Evolutionary conservation across 352 stramenopile species (phyloP).

Genomic region (Elongisporangium prolatum): DNA sequence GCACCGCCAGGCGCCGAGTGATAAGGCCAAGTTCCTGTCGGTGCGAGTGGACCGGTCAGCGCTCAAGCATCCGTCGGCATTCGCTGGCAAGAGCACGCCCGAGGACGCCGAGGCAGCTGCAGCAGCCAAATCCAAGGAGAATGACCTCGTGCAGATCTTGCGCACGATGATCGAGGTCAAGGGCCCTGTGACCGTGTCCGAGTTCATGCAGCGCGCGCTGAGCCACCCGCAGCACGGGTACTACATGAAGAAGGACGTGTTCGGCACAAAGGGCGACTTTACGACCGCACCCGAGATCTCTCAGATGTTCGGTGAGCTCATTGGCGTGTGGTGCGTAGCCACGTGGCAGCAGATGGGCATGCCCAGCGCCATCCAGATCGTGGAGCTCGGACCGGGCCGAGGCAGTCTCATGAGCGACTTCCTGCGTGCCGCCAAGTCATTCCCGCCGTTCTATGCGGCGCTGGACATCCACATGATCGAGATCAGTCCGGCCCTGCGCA

Average conservation of each 20-base stretch:
- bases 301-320: slow-evolving; percentile 92
- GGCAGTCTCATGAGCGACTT: slow-evolving; percentile 95
- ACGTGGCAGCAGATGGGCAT: slow-evolving; percentile 88
- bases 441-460: slow-evolving; percentile 83
- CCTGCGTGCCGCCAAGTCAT: slow-evolving; percentile 82
- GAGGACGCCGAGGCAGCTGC: slow-evolving; percentile 16
- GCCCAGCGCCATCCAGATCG: slow-evolving; percentile 70
- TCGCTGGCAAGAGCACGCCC: slow-evolving; percentile 14
- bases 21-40: slow-evolving; percentile 51
- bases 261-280: slow-evolving; percentile 90
- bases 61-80: slow-evolving; percentile 49
- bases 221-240: slow-evolving; percentile 92
- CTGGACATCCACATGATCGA: slow-evolving; percentile 91
- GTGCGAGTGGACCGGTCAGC: slow-evolving; percentile 67
- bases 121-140: slow-evolving; percentile 54
- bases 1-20: slow-evolving; percentile 38
- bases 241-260: slow-evolving; percentile 94
- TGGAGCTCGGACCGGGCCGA: slow-evolving; percentile 91
- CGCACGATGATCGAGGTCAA: slow-evolving; percentile 91
- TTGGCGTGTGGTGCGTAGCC: slow-evolving; percentile 90
- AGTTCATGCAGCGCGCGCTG: slow-evolving; percentile 92
- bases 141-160: slow-evolving; percentile 71
- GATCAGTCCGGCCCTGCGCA: slow-evolving; percentile 84
- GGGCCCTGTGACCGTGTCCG: slow-evolving; percentile 90
- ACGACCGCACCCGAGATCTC: slow-evolving; percentile 93